Conservation (phyloP, 2,329 filamentous ascomycete species). For the Pyrenochaeta sp. region DNA sequence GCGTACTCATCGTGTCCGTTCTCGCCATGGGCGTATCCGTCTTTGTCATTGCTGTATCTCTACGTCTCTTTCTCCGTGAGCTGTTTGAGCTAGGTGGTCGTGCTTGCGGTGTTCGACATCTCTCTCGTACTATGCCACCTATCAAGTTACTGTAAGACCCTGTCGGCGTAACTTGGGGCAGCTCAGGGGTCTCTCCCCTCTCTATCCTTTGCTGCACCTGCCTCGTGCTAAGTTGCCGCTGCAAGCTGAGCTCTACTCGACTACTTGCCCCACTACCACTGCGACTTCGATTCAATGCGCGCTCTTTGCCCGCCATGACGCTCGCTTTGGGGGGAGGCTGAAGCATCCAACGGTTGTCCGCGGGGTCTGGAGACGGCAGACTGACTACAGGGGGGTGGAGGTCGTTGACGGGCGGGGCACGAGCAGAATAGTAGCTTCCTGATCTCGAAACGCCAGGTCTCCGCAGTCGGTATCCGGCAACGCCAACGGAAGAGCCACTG, state of each 20-base stretch:
- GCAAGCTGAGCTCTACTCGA: constrained; percentile 46
- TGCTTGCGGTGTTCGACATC: constrained; percentile 36
- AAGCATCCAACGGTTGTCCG: constrained; percentile 87
- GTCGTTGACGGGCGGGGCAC: constrained; percentile 79
- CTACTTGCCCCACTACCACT: constrained; percentile 58
- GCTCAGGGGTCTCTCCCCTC: constrained; percentile 44
- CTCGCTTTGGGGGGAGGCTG: constrained; percentile 89
- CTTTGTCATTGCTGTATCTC: constrained; percentile 33
- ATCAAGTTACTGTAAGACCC: constrained; percentile 42
- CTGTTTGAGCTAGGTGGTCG: constrained; percentile 40
- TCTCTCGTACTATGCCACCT: constrained; percentile 37
- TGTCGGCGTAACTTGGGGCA: constrained; percentile 44
- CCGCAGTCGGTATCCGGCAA: constrained; percentile 23
- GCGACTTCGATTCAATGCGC: constrained; percentile 66
- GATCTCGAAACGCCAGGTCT: constrained; percentile 41
- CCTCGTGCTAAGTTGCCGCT: constrained; percentile 49
- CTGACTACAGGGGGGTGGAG: constrained; percentile 85
- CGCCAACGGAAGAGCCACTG: constrained; percentile 41
- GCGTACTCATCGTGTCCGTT: constrained; percentile 27
- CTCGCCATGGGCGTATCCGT: constrained; percentile 24
- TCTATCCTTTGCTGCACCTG: constrained; percentile 46
- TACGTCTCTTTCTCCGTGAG: constrained; percentile 35
- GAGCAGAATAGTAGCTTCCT: constrained; percentile 48
- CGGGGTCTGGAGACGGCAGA: constrained; percentile 72
- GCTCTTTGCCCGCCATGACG: constrained; percentile 87